Percentiles rank a stretch among this genome's conserved stretches.
These are phyloP conservation scores for Candida boleticola DNA, from an alignment of 805 yeast species.

Conservation along the genomic window DNA sequence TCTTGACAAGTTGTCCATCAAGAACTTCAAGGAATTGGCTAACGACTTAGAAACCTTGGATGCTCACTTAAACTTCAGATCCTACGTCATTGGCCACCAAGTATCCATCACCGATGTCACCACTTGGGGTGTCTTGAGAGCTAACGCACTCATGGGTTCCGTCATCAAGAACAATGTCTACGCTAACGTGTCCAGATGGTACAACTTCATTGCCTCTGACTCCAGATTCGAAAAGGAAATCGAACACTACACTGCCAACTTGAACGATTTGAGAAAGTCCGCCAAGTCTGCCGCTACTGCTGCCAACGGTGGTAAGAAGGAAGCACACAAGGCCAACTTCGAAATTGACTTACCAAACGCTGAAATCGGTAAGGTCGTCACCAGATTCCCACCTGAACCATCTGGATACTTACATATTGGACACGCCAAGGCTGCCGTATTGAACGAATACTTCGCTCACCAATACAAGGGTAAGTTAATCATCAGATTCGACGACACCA, in stretches of 20 bases:
- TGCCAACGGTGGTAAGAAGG: constrained; percentile 63
- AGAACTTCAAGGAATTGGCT: constrained; percentile 85
- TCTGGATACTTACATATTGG: constrained; percentile 99
- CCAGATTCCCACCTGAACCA: constrained; percentile 99
- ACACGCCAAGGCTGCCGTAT: constrained; percentile 96
- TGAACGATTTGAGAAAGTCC: constrained; percentile 70
- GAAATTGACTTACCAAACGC: constrained; percentile 94
- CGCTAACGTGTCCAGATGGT: constrained; percentile 92
- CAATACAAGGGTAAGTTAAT: constrained; percentile 95
- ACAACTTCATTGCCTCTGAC: constrained; percentile 68
- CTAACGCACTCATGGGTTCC: constrained; percentile 91
- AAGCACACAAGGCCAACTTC: constrained; percentile 88
- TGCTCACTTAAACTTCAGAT: constrained; percentile 77
- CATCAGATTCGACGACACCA: constrained; percentile 96
- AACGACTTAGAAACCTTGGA: constrained; percentile 78
- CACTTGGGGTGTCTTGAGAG: constrained; percentile 90
- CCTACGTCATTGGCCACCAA: constrained; percentile 69
- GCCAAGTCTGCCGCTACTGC: constrained; percentile 45
- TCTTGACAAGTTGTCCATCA: constrained; percentile 63
- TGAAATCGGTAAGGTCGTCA: constrained; percentile 89
- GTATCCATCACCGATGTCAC: constrained; percentile 79
- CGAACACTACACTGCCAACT: constrained; percentile 62
- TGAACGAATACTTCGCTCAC: constrained; percentile 95
- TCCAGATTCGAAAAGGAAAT: constrained; percentile 67
- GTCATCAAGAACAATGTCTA: constrained; percentile 81